Evolutionary conservation across 2,329 filamentous ascomycete species (phyloP).

Genomic region (Pestalotiopsis sp.): DNA sequence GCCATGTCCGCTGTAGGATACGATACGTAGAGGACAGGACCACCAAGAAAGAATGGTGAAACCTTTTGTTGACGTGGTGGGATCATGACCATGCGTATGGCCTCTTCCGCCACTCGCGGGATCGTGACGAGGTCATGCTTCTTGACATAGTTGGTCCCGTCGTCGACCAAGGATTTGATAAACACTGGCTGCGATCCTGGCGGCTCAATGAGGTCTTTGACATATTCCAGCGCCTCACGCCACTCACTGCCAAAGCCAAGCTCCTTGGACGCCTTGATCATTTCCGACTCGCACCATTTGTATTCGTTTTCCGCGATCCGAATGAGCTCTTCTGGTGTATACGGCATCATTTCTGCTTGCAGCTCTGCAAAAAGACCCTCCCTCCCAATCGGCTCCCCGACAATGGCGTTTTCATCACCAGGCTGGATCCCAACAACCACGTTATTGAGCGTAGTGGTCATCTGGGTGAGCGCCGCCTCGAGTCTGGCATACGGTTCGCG

Average conservation of each 20-base stretch:
- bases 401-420: conserved; percentile 50
- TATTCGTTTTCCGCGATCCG: conserved; percentile 53
- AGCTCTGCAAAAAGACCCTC: conserved; percentile 55
- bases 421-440: conserved; percentile 48
- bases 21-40: conserved; percentile 55
- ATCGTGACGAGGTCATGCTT: conserved; percentile 58
- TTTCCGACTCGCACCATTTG: conserved; percentile 58
- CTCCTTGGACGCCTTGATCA: conserved; percentile 51
- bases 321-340: conserved; percentile 59
- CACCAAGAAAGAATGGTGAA: conserved; percentile 64
- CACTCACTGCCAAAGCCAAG: conserved; percentile 53
- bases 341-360: conserved; percentile 60
- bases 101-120: conserved; percentile 53
- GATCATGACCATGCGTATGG: conserved; percentile 62
- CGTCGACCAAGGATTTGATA: conserved; percentile 51
- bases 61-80: conserved; percentile 53
- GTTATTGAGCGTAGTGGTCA: conserved; percentile 37
- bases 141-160: conserved; percentile 57
- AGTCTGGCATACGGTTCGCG: conserved; percentile 45
- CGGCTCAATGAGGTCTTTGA: conserved; percentile 57
- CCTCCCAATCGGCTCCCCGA: conserved; percentile 59
- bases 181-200: conserved; percentile 57
- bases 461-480: conserved; percentile 38
- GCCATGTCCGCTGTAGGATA: conserved; percentile 57
- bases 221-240: conserved; percentile 56